phyloP scores from a whole-genome alignment of 257 asterid genomes.

The Solanum peruvianum region DNA sequence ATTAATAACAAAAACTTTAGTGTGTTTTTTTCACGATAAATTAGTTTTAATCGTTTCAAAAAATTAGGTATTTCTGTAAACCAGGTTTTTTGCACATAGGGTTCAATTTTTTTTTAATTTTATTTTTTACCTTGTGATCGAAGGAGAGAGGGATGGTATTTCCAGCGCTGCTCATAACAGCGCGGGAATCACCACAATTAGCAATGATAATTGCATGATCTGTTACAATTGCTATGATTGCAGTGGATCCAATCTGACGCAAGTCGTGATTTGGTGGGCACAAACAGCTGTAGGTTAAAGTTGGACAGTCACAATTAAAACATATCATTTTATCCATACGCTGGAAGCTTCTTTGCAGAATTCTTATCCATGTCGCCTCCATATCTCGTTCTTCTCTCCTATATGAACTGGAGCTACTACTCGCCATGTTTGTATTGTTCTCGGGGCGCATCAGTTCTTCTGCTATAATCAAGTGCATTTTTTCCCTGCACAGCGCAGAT shows the following conservation, averaged over 20 bases:
- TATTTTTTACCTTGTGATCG: conserved; percentile 11
- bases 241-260: conserved; percentile 13
- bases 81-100: no score
- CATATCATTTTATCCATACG: background rate
- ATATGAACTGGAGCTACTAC: background rate
- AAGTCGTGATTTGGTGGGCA: background rate
- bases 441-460: background rate
- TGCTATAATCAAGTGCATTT: background rate
- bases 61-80: no score
- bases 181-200: conserved; percentile 25
- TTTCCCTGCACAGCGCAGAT: background rate
- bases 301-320: background rate
- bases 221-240: conserved; percentile 5
- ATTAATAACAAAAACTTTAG: no score
- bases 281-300: background rate
- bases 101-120: no score
- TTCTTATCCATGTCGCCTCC: background rate
- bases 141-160: conserved; percentile 2
- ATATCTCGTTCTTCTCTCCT: background rate
- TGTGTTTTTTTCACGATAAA: no score
- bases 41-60: no score
- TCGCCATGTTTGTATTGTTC: background rate
- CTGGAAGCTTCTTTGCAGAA: background rate
- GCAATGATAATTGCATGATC: conserved; percentile 4
- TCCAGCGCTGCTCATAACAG: conserved; percentile 10